phyloP scores from a whole-genome alignment of 2,329 filamentous ascomycete genomes.

The Sporothrix pseudoabietina region DNA sequence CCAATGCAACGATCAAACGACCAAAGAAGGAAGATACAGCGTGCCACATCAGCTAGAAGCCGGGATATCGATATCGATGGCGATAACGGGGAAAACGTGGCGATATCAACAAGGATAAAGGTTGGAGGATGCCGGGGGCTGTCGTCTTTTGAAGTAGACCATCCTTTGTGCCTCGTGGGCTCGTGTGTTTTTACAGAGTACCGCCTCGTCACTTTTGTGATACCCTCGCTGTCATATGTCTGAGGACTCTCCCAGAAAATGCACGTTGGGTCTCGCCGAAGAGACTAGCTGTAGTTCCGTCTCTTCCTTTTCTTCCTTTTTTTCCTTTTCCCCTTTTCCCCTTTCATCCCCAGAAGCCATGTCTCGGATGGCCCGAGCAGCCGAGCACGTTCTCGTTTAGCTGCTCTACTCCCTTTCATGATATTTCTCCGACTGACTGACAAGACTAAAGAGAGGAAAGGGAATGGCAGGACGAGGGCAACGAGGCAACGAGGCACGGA shows the following conservation, averaged over 20 bases:
- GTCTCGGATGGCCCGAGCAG: constrained; percentile 12
- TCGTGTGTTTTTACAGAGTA: background rate
- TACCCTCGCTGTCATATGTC: constrained; percentile 9
- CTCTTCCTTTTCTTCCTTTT: background rate
- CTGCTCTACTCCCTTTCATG: background rate
- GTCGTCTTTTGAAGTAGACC: background rate
- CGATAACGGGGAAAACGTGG: constrained; percentile 5
- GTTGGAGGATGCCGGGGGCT: background rate
- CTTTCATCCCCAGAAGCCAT: background rate
- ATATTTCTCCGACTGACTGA: background rate
- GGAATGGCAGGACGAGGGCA: background rate
- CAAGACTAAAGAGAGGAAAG: background rate
- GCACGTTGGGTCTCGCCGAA: constrained; percentile 15
- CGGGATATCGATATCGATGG: constrained; percentile 5
- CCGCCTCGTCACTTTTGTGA: constrained; percentile 3
- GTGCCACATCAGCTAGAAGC: background rate
- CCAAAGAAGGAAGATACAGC: background rate
- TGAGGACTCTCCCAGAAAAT: background rate
- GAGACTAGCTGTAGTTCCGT: background rate
- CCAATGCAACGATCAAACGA: constrained; percentile 1
- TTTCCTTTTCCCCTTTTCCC: background rate
- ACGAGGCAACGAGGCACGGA: background rate
- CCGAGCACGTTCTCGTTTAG: constrained; percentile 1
- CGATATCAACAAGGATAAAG: background rate
- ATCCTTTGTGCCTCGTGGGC: background rate